phyloP scores from a whole-genome alignment of 805 yeast genomes.

The Candida lessepsii region DNA sequence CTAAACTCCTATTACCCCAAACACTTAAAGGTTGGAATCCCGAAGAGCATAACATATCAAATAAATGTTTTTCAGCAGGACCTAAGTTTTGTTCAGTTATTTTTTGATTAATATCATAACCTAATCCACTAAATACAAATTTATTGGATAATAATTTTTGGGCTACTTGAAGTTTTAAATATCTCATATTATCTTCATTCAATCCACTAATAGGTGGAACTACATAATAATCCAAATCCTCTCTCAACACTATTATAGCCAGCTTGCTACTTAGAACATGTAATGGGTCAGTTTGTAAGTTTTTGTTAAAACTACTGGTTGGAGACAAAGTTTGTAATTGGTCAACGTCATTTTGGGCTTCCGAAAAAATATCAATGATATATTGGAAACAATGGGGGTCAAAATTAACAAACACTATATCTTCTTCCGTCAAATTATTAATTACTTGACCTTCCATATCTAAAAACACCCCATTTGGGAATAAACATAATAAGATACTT shows the following conservation, averaged over 20 bases:
- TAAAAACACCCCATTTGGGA: conserved; percentile 87
- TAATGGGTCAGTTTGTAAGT: conserved; percentile 30
- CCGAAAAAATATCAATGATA: conserved; percentile 67
- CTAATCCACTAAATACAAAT: conserved; percentile 78
- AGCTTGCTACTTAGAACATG: conserved; percentile 78
- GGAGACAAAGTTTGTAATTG: conserved; percentile 34
- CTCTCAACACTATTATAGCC: conserved; percentile 85
- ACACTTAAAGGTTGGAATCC: conserved; percentile 66
- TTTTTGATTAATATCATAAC: conserved; percentile 40
- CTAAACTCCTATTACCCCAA: conserved; percentile 92
- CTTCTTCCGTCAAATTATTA: conserved; percentile 74
- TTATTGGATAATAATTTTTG: conserved; percentile 54
- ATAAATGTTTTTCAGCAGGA: conserved; percentile 90
- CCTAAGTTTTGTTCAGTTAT: conserved; percentile 53
- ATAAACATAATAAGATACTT: conserved; percentile 76
- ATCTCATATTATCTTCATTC: conserved; percentile 57
- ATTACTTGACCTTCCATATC: conserved; percentile 76
- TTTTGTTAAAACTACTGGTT: conserved; percentile 20
- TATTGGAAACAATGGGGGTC: conserved; percentile 85
- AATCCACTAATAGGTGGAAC: conserved; percentile 70
- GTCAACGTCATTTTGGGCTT: conserved; percentile 60
- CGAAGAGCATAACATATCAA: conserved; percentile 91
- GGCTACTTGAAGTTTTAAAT: conserved; percentile 73
- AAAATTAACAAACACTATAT: conserved; percentile 78
- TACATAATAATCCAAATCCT: conserved; percentile 91